Evolutionary conservation across 176 grass and related monocot species (phyloP), one percentile per base, ranked within the genome.

Genomic region (Otatea glauca): DNA sequence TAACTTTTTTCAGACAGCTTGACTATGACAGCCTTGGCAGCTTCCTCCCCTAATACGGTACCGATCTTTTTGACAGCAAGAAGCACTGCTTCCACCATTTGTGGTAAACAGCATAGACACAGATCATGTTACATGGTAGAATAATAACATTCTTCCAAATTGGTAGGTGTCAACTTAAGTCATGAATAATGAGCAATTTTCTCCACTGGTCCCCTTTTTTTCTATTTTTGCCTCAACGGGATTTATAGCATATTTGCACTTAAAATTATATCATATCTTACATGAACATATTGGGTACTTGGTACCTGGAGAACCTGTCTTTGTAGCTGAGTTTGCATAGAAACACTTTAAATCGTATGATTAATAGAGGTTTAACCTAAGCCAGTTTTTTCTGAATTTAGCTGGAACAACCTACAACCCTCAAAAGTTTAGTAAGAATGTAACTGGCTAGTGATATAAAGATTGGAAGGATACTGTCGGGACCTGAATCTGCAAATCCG

Each of bases 11-110:
- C 67, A 42, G 56, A 86, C 7, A 86, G 5, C 38, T 73, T 86
- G 44, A 15, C 44, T 3, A 86, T 0, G 14, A 79, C 6, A 4
- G 10, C 6, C 41, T 63, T 62, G 37, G 75, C n/a, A 62, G 56
- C 5, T 17, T 77, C 48, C 4, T 50, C 48, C 4, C 4, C 15
- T 50, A 50, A 39, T 6, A 39, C 38, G 6, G 14, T 1, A 50
- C 48, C 48, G 16, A 70, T 83, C 86, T 77, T 88, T 17, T 5
- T 16, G 3, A 77, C 3, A 38, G 79, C 86, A 70, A 83, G 53
- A 1, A 63, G 29, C 20, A 82, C 79, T 0, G 79, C 79, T 44
- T 83, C 72, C 1, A 53, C 44, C 86, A 88, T 88, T 50, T 62
- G 6, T 39, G 5, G 72, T 70, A 72, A 61, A 45, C 11, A n/a